Evolutionary conservation across 139 green algal species (phyloP).

Genomic region (Chlorella vulgaris): DNA sequence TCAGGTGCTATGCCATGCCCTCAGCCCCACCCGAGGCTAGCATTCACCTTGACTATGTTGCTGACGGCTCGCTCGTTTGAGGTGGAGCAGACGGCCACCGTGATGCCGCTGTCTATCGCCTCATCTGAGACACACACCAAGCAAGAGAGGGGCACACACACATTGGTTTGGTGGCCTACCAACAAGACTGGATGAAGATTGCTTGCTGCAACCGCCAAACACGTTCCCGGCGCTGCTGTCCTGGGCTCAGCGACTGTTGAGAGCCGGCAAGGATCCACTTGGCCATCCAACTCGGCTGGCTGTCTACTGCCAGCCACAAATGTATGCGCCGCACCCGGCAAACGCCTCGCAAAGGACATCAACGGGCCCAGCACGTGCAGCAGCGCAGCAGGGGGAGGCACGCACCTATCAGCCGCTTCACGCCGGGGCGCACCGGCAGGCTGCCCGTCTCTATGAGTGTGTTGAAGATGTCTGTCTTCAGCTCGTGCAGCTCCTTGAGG

Average conservation of each 20-base stretch:
- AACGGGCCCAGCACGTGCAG: not conserved
- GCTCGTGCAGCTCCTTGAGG: constrained; percentile 87
- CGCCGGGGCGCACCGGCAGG: constrained; percentile 92
- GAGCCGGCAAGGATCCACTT: too few species aligned
- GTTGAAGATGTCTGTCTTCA: constrained; percentile 98
- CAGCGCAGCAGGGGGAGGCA: not conserved
- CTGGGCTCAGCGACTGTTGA: too few species aligned
- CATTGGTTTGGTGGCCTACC: not conserved
- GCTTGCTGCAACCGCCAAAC: too few species aligned
- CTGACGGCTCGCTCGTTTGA: constrained; percentile 96
- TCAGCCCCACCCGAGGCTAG: too few species aligned
- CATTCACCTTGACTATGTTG: constrained; percentile 91
- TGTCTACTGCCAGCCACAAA: too few species aligned
- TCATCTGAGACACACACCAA: constrained; percentile 60
- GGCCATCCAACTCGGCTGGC: too few species aligned
- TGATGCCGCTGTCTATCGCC: constrained; percentile 78
- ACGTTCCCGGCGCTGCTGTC: too few species aligned
- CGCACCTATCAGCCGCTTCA: constrained; percentile 82
- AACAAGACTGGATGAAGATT: not conserved
- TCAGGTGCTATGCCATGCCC: too few species aligned
- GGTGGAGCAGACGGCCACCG: constrained; percentile 97
- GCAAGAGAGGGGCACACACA: not conserved
- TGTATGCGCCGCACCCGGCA: too few species aligned
- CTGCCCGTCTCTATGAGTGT: constrained; percentile 84
- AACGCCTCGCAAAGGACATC: too few species aligned